Conservation (phyloP, 2,329 filamentous ascomycete genomes). For the Apiospora marii region DNA sequence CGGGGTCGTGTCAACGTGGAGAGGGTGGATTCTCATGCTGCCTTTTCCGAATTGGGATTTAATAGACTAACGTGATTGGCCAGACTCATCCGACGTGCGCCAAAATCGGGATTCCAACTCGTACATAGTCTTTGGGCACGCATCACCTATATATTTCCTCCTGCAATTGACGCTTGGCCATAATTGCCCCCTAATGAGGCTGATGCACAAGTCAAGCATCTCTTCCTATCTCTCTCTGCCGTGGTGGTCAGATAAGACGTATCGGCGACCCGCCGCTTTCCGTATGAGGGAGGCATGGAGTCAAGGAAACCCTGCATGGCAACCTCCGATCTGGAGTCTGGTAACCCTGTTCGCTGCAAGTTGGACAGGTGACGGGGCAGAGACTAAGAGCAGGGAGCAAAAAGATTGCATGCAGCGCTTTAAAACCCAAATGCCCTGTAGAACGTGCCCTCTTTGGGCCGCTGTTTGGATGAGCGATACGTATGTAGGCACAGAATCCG, state of each 20-base stretch:
- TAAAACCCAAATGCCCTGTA: neutral
- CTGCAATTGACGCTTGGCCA: neutral
- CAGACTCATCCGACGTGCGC: neutral
- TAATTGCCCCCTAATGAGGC: no score
- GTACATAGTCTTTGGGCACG: neutral
- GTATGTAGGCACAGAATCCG: neutral
- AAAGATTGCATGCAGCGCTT: neutral
- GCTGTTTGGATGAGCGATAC: neutral
- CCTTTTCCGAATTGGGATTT: constrained; percentile 8
- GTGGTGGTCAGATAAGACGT: neutral
- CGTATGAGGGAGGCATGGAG: no score
- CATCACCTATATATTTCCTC: neutral
- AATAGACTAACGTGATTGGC: neutral
- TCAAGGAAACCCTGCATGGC: no score
- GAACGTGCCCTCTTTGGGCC: neutral
- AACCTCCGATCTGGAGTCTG: no score
- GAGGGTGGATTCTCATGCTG: constrained; percentile 10
- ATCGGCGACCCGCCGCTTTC: no score
- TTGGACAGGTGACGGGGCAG: neutral
- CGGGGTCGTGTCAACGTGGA: constrained; percentile 11
- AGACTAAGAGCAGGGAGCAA: neutral
- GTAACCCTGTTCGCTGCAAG: neutral
- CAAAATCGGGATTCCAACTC: neutral
- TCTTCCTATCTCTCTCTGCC: no score
- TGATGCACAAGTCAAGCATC: neutral